These are phyloP conservation scores for Chiua virens DNA, from an alignment of 768 basidiomycete genomes.

Conservation along the genomic window DNA sequence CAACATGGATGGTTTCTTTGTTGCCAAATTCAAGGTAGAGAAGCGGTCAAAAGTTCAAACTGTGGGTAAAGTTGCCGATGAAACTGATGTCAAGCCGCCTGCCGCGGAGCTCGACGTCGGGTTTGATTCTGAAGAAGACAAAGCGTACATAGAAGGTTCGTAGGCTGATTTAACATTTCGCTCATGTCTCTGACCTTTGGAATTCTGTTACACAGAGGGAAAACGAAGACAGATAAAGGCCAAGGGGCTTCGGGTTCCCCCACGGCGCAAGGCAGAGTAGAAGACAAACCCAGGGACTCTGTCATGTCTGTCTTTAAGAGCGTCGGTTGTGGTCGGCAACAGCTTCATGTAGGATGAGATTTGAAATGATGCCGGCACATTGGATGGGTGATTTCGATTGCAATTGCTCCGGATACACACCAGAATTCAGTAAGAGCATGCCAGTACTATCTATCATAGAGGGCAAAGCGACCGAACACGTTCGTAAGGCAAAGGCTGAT, in stretches of 20 bases:
- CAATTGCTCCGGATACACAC: no score
- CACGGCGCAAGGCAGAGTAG: conserved; percentile 41
- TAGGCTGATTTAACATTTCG: conserved; percentile 6
- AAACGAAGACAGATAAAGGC: conserved; percentile 76
- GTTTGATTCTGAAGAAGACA: conserved; percentile 80
- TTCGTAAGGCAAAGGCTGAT: no score
- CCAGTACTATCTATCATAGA: no score
- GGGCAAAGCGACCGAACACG: no score
- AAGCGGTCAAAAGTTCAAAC: conserved; percentile 57
- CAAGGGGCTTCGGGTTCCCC: conserved; percentile 67
- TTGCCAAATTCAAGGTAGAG: conserved; percentile 97
- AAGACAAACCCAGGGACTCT: conserved; percentile 13
- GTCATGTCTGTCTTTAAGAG: not conserved
- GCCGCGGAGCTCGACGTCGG: conserved; percentile 35
- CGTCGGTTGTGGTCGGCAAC: not conserved
- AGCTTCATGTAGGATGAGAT: conserved; percentile 7
- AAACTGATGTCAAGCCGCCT: conserved; percentile 27
- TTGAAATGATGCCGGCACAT: no score
- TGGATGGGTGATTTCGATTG: no score
- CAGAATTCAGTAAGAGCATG: no score
- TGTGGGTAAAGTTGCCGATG: conserved; percentile 26
- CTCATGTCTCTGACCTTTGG: conserved; percentile 10
- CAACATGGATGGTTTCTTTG: conserved; percentile 99
- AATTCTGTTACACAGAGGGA: conserved; percentile 52
- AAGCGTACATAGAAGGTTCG: conserved; percentile 77